phyloP scores from a whole-genome alignment of 2,329 filamentous ascomycete genomes.

The Pestalotiopsis sp. region DNA sequence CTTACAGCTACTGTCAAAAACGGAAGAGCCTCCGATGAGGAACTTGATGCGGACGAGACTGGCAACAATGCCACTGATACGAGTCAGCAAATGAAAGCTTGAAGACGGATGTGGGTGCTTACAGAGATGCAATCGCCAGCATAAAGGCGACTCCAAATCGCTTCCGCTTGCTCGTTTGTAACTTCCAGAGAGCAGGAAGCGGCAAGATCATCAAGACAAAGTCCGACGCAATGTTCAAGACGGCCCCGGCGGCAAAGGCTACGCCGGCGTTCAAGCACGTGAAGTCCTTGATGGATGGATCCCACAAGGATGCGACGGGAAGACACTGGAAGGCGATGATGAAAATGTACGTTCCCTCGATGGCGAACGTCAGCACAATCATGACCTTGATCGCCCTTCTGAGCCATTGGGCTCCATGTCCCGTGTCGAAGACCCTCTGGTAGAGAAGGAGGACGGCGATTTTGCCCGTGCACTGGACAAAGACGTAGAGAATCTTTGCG shows the following conservation, averaged over 20 bases:
- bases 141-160: constrained; percentile 1
- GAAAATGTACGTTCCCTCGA: constrained; percentile 7
- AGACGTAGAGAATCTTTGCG: constrained; percentile 8
- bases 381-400: background rate
- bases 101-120: background rate
- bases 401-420: background rate
- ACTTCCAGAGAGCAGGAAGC: constrained; percentile 6
- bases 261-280: background rate
- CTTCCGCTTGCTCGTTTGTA: constrained; percentile 2
- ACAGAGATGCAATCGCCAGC: constrained; percentile 8
- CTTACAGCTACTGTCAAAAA: constrained; percentile 9
- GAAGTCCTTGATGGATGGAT: background rate
- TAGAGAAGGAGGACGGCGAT: constrained; percentile 3
- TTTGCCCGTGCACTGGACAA: constrained; percentile 6
- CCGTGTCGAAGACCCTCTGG: constrained; percentile 6
- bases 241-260: constrained; percentile 1
- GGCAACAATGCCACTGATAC: constrained; percentile 1
- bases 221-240: constrained; percentile 6
- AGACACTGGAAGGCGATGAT: constrained; percentile 10
- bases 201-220: constrained; percentile 5
- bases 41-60: constrained; percentile 8
- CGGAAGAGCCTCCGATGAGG: background rate
- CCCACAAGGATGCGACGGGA: constrained; percentile 8
- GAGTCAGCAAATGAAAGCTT: background rate
- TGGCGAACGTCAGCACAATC: constrained; percentile 4